Conservation (phyloP, 2,329 filamentous ascomycete genomes). For the Sphaerostilbella broomeana region DNA sequence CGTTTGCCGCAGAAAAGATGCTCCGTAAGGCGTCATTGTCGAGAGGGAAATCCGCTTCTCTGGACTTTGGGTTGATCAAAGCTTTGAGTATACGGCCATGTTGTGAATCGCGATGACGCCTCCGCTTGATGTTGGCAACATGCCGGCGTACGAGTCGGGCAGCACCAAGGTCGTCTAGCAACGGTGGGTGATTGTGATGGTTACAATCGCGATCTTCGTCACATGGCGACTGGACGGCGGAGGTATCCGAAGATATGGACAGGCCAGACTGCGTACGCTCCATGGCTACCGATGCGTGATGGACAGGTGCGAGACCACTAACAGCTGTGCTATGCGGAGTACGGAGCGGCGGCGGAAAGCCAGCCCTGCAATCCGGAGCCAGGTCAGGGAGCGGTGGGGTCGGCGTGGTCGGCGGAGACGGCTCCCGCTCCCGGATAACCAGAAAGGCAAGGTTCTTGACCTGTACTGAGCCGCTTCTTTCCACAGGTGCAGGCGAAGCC, state of each 20-base stretch:
- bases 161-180: constrained; percentile 41
- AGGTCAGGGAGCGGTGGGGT: constrained; percentile 13
- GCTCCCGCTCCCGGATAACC: constrained; percentile 31
- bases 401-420: constrained; percentile 12
- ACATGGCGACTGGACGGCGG: constrained; percentile 24
- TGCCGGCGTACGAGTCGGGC: constrained; percentile 43
- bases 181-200: constrained; percentile 9
- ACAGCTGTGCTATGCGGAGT: constrained; percentile 18
- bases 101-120: constrained; percentile 42
- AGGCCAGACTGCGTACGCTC: constrained; percentile 45
- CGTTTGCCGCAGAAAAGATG: constrained; percentile 55
- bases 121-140: constrained; percentile 34
- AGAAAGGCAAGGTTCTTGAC: constrained; percentile 31
- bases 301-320: neutral
- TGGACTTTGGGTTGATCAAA: constrained; percentile 46
- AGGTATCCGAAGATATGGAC: constrained; percentile 38
- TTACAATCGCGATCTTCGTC: constrained; percentile 25
- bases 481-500: neutral
- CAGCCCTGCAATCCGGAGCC: constrained; percentile 18
- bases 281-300: constrained; percentile 24
- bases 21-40: constrained; percentile 51
- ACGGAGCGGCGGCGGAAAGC: constrained; percentile 16
- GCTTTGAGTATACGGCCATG: constrained; percentile 52
- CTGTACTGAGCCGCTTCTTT: constrained; percentile 22
- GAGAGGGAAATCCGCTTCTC: constrained; percentile 42